Evolutionary conservation across 2,329 filamentous ascomycete genomes (phyloP).

Genomic region (Alternaria sp.): DNA sequence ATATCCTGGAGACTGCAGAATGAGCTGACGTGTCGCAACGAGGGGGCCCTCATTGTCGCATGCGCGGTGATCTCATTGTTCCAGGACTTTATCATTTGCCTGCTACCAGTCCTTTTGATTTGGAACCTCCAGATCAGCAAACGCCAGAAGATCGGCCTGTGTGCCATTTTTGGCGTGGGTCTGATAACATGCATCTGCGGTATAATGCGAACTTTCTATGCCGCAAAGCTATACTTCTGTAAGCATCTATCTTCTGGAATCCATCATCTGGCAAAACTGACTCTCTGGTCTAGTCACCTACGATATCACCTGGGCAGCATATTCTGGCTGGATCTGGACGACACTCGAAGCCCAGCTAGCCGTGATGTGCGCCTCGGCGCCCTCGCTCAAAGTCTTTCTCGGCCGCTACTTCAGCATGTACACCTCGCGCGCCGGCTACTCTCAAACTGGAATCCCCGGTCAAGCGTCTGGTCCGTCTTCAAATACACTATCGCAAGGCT

Average conservation of each 20-base stretch:
- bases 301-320: slow-evolving; percentile 51
- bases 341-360: slow-evolving; percentile 50
- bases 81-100: slow-evolving; percentile 50
- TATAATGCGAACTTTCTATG: slow-evolving; percentile 48
- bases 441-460: slow-evolving; percentile 7
- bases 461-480: neutral
- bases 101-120: slow-evolving; percentile 53
- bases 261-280: neutral
- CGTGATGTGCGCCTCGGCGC: slow-evolving; percentile 52
- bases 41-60: slow-evolving; percentile 47
- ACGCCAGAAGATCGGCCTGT: slow-evolving; percentile 53
- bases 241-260: neutral
- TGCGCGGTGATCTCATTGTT: slow-evolving; percentile 48
- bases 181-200: slow-evolving; percentile 49
- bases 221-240: slow-evolving; percentile 40
- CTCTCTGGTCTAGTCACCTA: slow-evolving; percentile 30
- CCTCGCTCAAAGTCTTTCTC: slow-evolving; percentile 54
- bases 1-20: slow-evolving; percentile 38
- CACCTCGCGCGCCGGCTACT: slow-evolving; percentile 14
- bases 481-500: neutral
- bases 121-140: slow-evolving; percentile 52
- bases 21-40: slow-evolving; percentile 46
- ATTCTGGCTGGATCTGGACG: slow-evolving; percentile 50
- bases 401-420: slow-evolving; percentile 45
- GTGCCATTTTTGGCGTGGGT: slow-evolving; percentile 53